Percentiles rank a stretch among this genome's conserved stretches.
phyloP scores from a whole-genome alignment of 176 grass and related monocot species.

The Carex kokanica region DNA sequence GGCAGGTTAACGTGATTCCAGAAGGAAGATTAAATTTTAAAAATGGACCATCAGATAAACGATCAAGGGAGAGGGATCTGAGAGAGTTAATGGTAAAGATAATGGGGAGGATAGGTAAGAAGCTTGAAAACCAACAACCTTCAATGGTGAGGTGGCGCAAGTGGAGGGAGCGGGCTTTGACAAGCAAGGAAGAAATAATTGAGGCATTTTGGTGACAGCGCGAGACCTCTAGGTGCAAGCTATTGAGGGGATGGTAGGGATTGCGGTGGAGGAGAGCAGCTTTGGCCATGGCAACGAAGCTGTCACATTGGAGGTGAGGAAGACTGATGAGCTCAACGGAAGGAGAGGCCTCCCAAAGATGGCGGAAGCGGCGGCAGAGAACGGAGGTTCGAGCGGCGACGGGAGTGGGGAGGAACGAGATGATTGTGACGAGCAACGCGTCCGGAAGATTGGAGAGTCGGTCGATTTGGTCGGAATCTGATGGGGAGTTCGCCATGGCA shows the following conservation, averaged over 20 bases:
- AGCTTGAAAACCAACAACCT: background rate
- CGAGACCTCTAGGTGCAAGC: background rate
- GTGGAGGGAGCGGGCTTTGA: background rate
- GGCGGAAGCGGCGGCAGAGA: background rate
- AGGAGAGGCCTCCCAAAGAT: background rate
- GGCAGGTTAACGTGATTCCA: background rate
- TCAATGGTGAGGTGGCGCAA: slow-evolving; percentile 6
- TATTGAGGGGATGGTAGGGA: background rate
- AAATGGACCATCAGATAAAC: background rate
- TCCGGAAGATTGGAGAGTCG: background rate
- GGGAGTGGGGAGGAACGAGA: background rate
- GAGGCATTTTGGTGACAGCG: background rate
- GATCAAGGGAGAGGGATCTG: background rate
- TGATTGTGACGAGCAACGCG: background rate
- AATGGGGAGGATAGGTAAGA: background rate
- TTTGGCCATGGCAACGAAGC: background rate
- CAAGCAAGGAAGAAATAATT: background rate
- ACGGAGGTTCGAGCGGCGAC: background rate
- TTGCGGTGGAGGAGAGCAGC: background rate
- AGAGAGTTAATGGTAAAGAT: background rate
- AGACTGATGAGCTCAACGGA: no score
- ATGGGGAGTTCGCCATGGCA: no score
- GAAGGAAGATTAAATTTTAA: background rate
- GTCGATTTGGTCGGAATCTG: background rate
- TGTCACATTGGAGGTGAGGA: background rate